A percentile compares a stretch with the other conserved stretches of the same genome.
phyloP scores from a whole-genome alignment of 352 stramenopile species.

The Globisporangium echinulatum region DNA sequence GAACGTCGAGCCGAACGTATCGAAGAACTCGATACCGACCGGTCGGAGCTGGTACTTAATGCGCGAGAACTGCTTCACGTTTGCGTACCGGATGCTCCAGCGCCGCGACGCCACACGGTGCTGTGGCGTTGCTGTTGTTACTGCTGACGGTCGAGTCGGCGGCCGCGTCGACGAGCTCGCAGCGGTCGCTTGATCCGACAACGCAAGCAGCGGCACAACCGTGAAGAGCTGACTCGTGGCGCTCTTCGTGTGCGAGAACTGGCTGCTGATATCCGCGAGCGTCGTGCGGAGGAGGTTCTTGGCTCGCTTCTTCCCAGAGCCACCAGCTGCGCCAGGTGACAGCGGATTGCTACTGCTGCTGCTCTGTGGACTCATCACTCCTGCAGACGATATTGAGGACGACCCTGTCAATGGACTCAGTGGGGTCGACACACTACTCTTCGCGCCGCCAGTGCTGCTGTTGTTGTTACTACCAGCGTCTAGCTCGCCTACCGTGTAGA shows the following conservation, averaged over 20 bases:
- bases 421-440: constrained; percentile 1
- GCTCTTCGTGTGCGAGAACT: constrained; percentile 35
- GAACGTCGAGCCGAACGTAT: constrained; percentile 56
- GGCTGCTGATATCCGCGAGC: constrained; percentile 40
- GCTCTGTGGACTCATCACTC: no score
- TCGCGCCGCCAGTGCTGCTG: neutral
- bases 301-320: constrained; percentile 30
- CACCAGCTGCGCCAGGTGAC: neutral
- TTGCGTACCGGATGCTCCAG: constrained; percentile 57
- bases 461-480: neutral
- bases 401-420: constrained; percentile 3
- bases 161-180: neutral
- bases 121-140: neutral
- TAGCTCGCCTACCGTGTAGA: constrained; percentile 16
- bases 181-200: neutral
- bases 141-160: neutral
- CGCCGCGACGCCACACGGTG: constrained; percentile 14
- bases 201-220: constrained; percentile 23
- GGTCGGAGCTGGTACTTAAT: constrained; percentile 78
- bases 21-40: constrained; percentile 73
- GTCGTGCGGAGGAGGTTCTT: constrained; percentile 48
- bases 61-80: constrained; percentile 70
- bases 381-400: no score
- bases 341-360: neutral
- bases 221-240: constrained; percentile 34